phyloP scores from a whole-genome alignment of 192 early-diverging fungal genomes.

The Kickxella alabastrina region DNA sequence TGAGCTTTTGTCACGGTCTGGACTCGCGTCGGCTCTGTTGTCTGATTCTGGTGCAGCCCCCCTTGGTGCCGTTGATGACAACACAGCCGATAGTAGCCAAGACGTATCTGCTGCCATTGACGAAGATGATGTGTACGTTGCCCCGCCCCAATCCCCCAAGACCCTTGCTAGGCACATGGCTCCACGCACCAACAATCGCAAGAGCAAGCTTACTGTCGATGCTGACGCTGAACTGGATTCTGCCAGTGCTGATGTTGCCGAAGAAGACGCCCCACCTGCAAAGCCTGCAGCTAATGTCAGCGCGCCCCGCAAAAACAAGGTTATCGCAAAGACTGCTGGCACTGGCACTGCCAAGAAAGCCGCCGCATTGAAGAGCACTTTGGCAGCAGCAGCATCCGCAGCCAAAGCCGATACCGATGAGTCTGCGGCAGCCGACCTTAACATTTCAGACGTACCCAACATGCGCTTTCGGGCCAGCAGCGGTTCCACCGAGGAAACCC shows the following conservation, averaged over 20 bases:
- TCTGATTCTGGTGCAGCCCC: neutral
- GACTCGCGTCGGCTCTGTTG: neutral
- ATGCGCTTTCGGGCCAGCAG: no score
- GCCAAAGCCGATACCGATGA: neutral
- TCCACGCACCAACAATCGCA: neutral
- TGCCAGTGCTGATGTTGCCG: neutral
- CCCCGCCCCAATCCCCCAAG: no score
- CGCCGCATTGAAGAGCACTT: neutral
- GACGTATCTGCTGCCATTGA: neutral
- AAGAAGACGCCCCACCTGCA: neutral
- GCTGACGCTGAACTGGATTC: neutral
- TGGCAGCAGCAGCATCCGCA: slow-evolving; percentile 2
- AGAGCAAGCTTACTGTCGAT: neutral
- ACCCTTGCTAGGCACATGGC: neutral
- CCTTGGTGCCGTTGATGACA: neutral
- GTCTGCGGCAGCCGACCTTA: neutral
- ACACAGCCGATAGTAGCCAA: neutral
- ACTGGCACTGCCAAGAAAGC: no score
- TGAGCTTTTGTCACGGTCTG: slow-evolving; percentile 7
- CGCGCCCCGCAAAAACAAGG: slow-evolving; percentile 5
- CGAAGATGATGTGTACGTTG: no score
- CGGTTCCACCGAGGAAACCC: no score
- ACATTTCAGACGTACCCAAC: no score
- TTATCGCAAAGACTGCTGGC: neutral
- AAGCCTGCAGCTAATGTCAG: slow-evolving; percentile 2